Conservation (phyloP, 1,284 basidiomycete genomes). For the Naganishia cerealis region DNA sequence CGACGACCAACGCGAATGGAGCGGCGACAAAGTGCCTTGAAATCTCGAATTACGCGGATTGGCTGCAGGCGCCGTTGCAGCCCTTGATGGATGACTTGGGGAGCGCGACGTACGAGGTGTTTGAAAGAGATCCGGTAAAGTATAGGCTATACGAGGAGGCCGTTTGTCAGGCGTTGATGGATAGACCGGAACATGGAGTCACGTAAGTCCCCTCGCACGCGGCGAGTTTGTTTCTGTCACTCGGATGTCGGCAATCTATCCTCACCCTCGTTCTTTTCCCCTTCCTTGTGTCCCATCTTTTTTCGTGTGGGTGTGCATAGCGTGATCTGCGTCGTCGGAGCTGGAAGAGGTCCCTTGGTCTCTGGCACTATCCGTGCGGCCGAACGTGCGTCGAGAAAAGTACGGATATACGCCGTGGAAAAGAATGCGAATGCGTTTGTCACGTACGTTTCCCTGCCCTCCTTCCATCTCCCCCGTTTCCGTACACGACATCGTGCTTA, state of each 20-base stretch:
- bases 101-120: slow-evolving; percentile 92
- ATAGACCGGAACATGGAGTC: slow-evolving; percentile 63
- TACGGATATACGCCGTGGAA: slow-evolving; percentile 82
- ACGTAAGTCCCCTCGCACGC: slow-evolving; percentile 57
- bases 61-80: slow-evolving; percentile 91
- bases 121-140: slow-evolving; percentile 96
- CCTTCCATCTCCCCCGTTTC: slow-evolving; percentile 28
- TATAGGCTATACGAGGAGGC: slow-evolving; percentile 95
- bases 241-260: not conserved
- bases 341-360: slow-evolving; percentile 93
- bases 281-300: not conserved
- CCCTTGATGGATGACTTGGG: slow-evolving; percentile 96
- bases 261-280: not conserved
- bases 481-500: not conserved
- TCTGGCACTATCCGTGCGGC: slow-evolving; percentile 78
- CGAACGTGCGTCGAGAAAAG: slow-evolving; percentile 66
- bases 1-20: slow-evolving; percentile 23
- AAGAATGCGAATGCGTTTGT: slow-evolving; percentile 94
- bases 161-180: slow-evolving; percentile 74
- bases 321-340: slow-evolving; percentile 85
- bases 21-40: slow-evolving; percentile 24
- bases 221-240: not conserved
- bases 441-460: slow-evolving; percentile 63
- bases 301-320: slow-evolving; percentile 53
- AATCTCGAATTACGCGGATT: slow-evolving; percentile 75